A percentile compares a stretch with the other conserved stretches of the same genome.
Conservation (phyloP, 1,139 yeast species). For the Saccharomyces hybrid region DNA sequence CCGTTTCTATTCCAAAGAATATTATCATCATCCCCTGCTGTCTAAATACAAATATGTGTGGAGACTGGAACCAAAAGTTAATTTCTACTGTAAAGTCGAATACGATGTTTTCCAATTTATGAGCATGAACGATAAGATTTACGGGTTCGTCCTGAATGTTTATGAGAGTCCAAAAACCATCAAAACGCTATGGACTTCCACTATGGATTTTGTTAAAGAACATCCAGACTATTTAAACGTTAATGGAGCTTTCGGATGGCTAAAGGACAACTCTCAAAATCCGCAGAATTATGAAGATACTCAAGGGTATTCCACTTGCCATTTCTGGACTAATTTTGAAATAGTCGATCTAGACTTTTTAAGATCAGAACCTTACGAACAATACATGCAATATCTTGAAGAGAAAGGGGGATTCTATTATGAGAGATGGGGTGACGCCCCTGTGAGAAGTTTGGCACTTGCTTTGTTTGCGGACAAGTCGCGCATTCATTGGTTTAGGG, state of each 20-base stretch:
- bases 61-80: constrained; percentile 83
- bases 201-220: constrained; percentile 43
- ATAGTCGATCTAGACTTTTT: constrained; percentile 75
- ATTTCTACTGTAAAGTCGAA: constrained; percentile 71
- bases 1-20: constrained; percentile 69
- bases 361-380: constrained; percentile 59
- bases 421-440: constrained; percentile 98
- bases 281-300: constrained; percentile 29
- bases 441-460: constrained; percentile 80
- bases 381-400: constrained; percentile 65
- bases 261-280: constrained; percentile 55
- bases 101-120: constrained; percentile 69
- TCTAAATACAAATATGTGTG: constrained; percentile 69
- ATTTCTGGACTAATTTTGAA: constrained; percentile 94
- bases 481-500: constrained; percentile 81
- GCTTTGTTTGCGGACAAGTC: constrained; percentile 57
- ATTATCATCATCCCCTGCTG: constrained; percentile 63
- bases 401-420: constrained; percentile 76
- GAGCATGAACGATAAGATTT: constrained; percentile 60
- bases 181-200: constrained; percentile 70
- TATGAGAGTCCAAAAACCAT: constrained; percentile 72
- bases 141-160: constrained; percentile 74
- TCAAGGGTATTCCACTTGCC: constrained; percentile 69
- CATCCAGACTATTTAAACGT: constrained; percentile 56
- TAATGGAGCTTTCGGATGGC: constrained; percentile 65